Conservation (phyloP, 306 rosid genomes). For the Cucurbita maxima region DNA sequence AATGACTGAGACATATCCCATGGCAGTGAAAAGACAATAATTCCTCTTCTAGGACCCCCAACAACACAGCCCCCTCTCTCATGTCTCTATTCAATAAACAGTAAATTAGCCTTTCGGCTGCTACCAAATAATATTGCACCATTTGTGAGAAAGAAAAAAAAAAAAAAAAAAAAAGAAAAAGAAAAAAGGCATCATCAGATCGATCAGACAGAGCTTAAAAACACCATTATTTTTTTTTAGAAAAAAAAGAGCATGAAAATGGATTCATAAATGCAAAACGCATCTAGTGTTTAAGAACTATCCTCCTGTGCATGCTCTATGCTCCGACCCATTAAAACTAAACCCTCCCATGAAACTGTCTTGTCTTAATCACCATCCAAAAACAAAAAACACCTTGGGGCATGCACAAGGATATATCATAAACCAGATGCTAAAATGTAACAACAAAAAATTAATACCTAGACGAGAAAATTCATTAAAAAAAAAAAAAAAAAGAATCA, state of each 20-base stretch:
- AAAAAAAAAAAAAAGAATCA: conserved; percentile 19
- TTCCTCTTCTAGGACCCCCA: conserved; percentile 22
- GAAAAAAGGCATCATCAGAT: too few species aligned
- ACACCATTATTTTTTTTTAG: too few species aligned
- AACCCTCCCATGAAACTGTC: neutral
- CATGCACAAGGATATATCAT: neutral
- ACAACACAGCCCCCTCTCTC: conserved; percentile 6
- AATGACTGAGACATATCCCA: neutral
- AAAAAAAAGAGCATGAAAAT: conserved; percentile 21
- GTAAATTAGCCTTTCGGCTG: conserved; percentile 19
- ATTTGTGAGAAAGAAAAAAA: neutral
- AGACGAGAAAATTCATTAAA: conserved; percentile 9
- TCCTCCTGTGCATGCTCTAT: conserved; percentile 7
- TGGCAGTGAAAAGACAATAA: conserved; percentile 24
- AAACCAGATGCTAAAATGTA: neutral
- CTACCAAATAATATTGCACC: conserved; percentile 23
- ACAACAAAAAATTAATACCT: conserved; percentile 19
- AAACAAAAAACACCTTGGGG: too few species aligned
- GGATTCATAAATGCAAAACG: conserved; percentile 25
- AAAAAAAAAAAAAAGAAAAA: too few species aligned
- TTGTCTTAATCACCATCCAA: neutral
- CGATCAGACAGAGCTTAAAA: too few species aligned
- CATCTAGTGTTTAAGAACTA: neutral
- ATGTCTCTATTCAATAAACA: neutral
- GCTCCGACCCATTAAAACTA: neutral